Conservation (phyloP, 352 stramenopile genomes). For the Aphanomyces astaci region DNA sequence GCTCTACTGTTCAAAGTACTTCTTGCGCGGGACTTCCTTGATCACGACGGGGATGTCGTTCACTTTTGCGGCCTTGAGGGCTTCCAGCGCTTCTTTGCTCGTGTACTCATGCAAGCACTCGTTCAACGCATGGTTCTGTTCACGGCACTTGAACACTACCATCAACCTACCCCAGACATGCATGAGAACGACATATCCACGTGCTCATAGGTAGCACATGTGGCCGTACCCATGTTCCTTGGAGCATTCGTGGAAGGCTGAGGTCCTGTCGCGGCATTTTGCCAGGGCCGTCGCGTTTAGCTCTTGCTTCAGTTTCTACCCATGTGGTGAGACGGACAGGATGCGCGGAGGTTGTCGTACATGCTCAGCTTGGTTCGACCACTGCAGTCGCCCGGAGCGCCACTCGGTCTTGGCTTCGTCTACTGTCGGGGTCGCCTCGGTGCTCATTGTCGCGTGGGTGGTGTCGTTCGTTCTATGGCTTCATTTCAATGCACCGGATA, state of each 20-base stretch:
- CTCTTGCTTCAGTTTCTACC: constrained; percentile 70
- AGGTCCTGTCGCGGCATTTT: constrained; percentile 53
- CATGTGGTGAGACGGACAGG: background rate
- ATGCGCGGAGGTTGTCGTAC: constrained; percentile 28
- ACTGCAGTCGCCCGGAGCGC: constrained; percentile 65
- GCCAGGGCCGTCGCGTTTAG: constrained; percentile 73
- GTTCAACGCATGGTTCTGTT: constrained; percentile 70
- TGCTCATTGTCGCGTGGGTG: background rate
- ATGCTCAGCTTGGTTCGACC: constrained; percentile 79
- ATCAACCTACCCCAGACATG: constrained; percentile 29
- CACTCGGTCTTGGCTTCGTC: constrained; percentile 18
- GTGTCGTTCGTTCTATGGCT: background rate
- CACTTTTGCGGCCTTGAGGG: background rate
- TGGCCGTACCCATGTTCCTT: constrained; percentile 42
- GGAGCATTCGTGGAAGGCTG: constrained; percentile 59
- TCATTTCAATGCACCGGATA: too few relatives aligned
- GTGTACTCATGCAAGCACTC: constrained; percentile 74
- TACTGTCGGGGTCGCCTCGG: background rate
- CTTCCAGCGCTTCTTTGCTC: constrained; percentile 60
- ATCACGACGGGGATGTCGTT: constrained; percentile 17
- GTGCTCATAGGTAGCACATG: too few relatives aligned
- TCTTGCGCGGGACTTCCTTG: constrained; percentile 1
- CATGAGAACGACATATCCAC: too few relatives aligned
- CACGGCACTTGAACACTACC: constrained; percentile 64
- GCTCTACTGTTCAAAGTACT: constrained; percentile 14